These are phyloP conservation scores for Sorghum bicolor DNA, from an alignment of 176 grass and related monocot genomes.

Conservation along the genomic window DNA sequence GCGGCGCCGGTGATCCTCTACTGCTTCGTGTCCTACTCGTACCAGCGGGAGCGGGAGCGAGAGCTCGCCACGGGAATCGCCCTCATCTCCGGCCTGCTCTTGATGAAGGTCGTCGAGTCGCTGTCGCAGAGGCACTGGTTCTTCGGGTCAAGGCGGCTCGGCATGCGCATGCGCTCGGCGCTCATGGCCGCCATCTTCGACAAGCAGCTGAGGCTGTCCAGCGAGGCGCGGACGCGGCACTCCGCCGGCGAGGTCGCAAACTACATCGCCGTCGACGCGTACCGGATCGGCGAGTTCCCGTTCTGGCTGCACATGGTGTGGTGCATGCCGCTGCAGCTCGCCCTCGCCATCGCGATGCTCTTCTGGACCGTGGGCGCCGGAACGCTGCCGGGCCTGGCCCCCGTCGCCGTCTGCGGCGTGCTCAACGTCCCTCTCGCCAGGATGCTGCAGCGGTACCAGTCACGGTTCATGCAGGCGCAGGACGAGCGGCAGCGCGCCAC, in stretches of 20 bases:
- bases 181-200: slow-evolving; percentile 75
- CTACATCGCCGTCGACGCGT: slow-evolving; percentile 80
- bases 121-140: slow-evolving; percentile 88
- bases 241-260: slow-evolving; percentile 73
- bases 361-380: slow-evolving; percentile 62
- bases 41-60: slow-evolving; percentile 20
- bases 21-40: slow-evolving; percentile 56
- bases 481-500: slow-evolving; percentile 82
- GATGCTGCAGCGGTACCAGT: slow-evolving; percentile 64
- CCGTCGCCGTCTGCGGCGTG: slow-evolving; percentile 46
- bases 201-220: slow-evolving; percentile 70
- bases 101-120: slow-evolving; percentile 67
- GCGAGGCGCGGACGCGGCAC: slow-evolving; percentile 44
- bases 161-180: slow-evolving; percentile 92
- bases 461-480: slow-evolving; percentile 75
- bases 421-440: slow-evolving; percentile 71
- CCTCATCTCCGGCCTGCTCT: slow-evolving; percentile 42
- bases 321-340: slow-evolving; percentile 68
- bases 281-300: slow-evolving; percentile 80
- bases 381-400: slow-evolving; percentile 45
- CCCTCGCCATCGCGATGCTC: slow-evolving; percentile 58
- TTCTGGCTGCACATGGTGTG: slow-evolving; percentile 83
- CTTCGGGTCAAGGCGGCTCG: slow-evolving; percentile 67
- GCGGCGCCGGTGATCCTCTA: slow-evolving; percentile 53
- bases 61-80: slow-evolving; percentile 18